phyloP scores from a whole-genome alignment of 73 alveolate species.

The Paramecium primaurelia region DNA sequence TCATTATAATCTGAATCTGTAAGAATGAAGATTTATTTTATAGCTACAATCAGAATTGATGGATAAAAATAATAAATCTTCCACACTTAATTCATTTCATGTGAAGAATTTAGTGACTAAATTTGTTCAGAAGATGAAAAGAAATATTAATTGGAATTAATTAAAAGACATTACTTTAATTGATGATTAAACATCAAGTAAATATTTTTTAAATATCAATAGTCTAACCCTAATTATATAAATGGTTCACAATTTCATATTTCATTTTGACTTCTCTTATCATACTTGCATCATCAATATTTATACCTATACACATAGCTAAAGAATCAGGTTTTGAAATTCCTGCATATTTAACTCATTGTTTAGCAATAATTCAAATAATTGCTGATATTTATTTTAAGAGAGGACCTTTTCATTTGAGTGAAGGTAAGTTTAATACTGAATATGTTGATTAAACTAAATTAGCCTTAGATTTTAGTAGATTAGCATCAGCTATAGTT shows the following conservation, averaged over 20 bases:
- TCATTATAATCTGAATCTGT: background rate
- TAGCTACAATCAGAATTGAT: background rate
- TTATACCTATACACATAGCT: background rate
- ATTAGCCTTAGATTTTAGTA: background rate
- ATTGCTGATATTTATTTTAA: background rate
- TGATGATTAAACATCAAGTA: background rate
- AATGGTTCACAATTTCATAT: background rate
- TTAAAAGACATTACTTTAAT: background rate
- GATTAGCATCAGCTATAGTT: background rate
- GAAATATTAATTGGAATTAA: background rate
- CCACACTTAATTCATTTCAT: background rate
- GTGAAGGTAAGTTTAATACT: background rate
- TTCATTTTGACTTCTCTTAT: background rate
- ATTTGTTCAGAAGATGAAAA: background rate
- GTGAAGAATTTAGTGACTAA: background rate
- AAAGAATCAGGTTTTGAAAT: background rate
- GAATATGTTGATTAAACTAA: background rate
- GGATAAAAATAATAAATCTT: background rate
- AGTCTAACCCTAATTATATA: background rate
- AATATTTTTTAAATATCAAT: background rate
- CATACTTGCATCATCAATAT: background rate
- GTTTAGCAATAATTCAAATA: background rate
- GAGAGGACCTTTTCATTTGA: background rate
- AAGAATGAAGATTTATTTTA: background rate
- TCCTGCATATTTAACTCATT: background rate